Evolutionary conservation across 306 rosid species (phyloP).

Genomic region (Datisca glomerata): DNA sequence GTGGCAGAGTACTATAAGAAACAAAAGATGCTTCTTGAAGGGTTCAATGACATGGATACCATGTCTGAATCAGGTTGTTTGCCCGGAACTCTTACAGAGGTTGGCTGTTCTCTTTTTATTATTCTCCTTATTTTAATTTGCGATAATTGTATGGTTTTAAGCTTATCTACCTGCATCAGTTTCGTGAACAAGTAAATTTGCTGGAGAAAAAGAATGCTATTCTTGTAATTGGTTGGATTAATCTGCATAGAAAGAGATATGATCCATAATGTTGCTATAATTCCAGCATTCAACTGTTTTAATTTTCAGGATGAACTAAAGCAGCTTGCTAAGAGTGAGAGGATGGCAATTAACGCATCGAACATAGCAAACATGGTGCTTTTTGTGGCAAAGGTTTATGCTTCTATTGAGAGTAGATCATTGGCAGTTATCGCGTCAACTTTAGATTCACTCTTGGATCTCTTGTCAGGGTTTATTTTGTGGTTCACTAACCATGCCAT

Average conservation of each 20-base stretch:
- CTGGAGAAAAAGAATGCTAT: no score
- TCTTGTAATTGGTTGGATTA: no score
- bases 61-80: conserved; percentile 42
- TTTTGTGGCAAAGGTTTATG: conserved; percentile 71
- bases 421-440: conserved; percentile 98
- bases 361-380: conserved; percentile 63
- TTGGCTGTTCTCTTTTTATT: conserved; percentile 15
- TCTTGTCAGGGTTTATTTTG: conserved; percentile 78
- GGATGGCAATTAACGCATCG: conserved; percentile 55
- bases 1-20: conserved; percentile 62
- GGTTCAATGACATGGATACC: conserved; percentile 65
- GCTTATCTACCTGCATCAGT: no score
- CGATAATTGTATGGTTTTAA: no score
- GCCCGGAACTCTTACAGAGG: conserved; percentile 66
- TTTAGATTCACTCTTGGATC: conserved; percentile 84
- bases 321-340: conserved; percentile 41
- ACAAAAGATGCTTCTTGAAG: conserved; percentile 69
- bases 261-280: no score
- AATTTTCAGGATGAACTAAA: conserved; percentile 37
- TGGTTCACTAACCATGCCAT: conserved; percentile 80
- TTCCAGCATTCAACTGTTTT: background rate
- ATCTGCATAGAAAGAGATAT: no score
- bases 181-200: no score
- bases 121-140: no score
- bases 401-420: conserved; percentile 69